Percentiles rank a stretch among this genome's conserved stretches.
These are phyloP conservation scores for Linnemannia elongata DNA, from an alignment of 192 early-diverging fungal species.

Conservation along the genomic window DNA sequence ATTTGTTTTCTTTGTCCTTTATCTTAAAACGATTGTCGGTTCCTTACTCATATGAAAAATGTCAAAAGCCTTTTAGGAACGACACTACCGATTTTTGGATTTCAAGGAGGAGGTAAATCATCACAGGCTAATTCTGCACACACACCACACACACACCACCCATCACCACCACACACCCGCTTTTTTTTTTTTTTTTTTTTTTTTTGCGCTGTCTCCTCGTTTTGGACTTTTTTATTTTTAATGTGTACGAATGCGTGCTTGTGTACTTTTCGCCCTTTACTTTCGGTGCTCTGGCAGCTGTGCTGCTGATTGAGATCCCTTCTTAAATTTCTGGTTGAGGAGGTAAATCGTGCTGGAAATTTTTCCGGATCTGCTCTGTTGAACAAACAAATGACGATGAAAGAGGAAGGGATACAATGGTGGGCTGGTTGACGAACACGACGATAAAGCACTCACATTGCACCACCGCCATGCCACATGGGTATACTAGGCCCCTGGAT, in stretches of 20 bases:
- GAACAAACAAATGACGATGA: background rate
- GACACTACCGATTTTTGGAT: background rate
- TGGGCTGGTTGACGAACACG: background rate
- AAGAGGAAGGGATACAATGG: background rate
- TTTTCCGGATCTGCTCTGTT: background rate
- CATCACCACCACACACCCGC: no score
- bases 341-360: no score
- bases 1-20: background rate
- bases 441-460: background rate
- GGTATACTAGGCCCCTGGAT: background rate
- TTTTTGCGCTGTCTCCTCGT: no score
- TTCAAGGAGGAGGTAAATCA: background rate
- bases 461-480: background rate
- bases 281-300: background rate
- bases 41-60: background rate
- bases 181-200: no score
- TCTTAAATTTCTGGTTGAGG: background rate
- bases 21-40: background rate
- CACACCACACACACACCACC: no score
- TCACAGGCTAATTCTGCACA: no score
- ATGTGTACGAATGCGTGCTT: background rate
- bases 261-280: background rate
- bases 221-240: background rate
- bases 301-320: background rate
- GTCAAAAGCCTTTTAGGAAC: background rate